Conservation (phyloP, 129 eudicot species). For the Flaveria brownii region DNA sequence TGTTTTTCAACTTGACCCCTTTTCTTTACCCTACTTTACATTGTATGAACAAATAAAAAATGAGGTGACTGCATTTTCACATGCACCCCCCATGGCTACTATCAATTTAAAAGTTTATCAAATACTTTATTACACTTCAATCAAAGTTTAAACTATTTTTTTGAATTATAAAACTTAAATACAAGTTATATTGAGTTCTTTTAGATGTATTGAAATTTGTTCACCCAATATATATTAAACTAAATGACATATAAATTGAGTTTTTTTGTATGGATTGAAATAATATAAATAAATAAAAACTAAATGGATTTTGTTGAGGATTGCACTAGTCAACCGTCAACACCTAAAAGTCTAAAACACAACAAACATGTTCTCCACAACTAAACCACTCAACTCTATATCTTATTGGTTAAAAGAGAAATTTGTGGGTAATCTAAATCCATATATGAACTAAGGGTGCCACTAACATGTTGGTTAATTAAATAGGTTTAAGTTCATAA, state of each 20-base stretch:
- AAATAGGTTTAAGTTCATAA: too few relatives aligned
- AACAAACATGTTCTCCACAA: slow-evolving; percentile 7
- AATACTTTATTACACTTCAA: too few relatives aligned
- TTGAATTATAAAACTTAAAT: too few relatives aligned
- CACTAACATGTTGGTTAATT: neutral
- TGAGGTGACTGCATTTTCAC: neutral
- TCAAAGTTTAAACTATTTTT: too few relatives aligned
- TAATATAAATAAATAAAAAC: neutral
- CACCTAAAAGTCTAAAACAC: neutral
- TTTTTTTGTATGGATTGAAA: too few relatives aligned
- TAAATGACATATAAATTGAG: too few relatives aligned
- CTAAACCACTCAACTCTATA: neutral
- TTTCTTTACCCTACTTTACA: neutral
- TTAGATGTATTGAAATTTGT: too few relatives aligned
- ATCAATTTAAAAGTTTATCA: too few relatives aligned
- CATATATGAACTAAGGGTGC: neutral
- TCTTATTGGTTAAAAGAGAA: neutral
- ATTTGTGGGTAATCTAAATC: neutral
- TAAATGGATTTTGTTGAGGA: neutral
- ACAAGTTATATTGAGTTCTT: too few relatives aligned
- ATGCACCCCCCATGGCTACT: neutral
- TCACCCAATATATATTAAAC: too few relatives aligned
- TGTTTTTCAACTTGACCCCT: slow-evolving; percentile 10
- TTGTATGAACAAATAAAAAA: neutral
- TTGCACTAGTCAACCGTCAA: neutral